Evolutionary conservation across 1,139 yeast genomes (phyloP).

Genomic region (Sugiyamaella neomexicana): DNA sequence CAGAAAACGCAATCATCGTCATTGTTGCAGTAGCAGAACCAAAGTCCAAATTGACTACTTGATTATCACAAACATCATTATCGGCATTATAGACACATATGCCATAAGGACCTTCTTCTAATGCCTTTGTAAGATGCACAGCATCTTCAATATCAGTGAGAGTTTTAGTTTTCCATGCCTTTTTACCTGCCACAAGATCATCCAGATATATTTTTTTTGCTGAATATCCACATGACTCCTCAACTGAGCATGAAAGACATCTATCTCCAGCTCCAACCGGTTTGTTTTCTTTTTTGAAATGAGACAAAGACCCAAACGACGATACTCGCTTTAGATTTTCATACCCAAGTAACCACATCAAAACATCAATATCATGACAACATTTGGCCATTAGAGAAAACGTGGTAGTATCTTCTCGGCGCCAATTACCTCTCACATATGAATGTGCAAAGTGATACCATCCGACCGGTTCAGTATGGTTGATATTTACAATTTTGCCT

Average conservation of each 20-base stretch:
- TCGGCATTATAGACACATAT: conserved; percentile 33
- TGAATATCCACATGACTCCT: conserved; percentile 31
- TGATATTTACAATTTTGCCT: conserved; percentile 34
- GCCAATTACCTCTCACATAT: conserved; percentile 38
- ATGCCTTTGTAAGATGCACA: conserved; percentile 28
- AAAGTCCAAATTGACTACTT: conserved; percentile 32
- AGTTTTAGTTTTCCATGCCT: conserved; percentile 27
- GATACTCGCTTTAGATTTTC: conserved; percentile 29
- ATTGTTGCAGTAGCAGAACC: conserved; percentile 34
- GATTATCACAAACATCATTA: conserved; percentile 35
- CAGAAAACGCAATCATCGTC: conserved; percentile 35
- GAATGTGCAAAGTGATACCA: conserved; percentile 38
- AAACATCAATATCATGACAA: conserved; percentile 35
- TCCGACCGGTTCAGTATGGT: conserved; percentile 38
- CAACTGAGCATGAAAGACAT: conserved; percentile 30
- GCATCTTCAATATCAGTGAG: conserved; percentile 33
- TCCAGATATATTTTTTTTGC: conserved; percentile 32
- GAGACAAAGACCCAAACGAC: conserved; percentile 33
- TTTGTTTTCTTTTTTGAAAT: conserved; percentile 31
- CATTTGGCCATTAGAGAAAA: conserved; percentile 37
- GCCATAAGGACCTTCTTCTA: conserved; percentile 32
- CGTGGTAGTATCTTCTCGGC: conserved; percentile 28
- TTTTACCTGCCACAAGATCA: conserved; percentile 26
- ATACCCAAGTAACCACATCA: conserved; percentile 34
- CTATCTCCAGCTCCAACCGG: conserved; percentile 31